phyloP scores from a whole-genome alignment of 2,329 filamentous ascomycete species.

The Calonectria fujianensis region DNA sequence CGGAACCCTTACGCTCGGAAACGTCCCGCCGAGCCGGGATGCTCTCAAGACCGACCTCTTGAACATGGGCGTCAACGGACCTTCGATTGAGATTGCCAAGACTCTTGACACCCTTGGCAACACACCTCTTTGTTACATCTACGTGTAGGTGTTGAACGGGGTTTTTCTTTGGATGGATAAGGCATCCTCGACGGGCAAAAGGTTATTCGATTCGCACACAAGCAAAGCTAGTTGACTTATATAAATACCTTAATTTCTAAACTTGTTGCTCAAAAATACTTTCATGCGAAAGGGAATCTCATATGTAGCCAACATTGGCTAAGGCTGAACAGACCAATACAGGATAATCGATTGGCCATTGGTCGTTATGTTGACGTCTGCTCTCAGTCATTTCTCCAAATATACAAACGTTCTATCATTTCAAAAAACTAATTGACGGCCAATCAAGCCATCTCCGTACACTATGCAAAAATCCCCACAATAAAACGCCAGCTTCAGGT shows the following conservation, averaged over 20 bases:
- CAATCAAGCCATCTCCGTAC: no score
- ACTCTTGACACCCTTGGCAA: slow-evolving; percentile 51
- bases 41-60: slow-evolving; percentile 46
- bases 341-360: background rate
- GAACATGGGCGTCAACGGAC: slow-evolving; percentile 47
- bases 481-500: no score
- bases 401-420: no score
- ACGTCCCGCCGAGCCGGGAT: slow-evolving; percentile 44
- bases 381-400: no score
- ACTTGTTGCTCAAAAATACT: background rate
- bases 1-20: slow-evolving; percentile 44
- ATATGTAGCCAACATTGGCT: background rate
- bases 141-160: slow-evolving; percentile 36
- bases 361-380: no score
- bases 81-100: slow-evolving; percentile 48
- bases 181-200: background rate
- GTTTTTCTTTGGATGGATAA: background rate
- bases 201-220: background rate
- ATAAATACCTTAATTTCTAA: background rate
- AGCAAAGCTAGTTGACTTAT: background rate
- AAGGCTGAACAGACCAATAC: no score
- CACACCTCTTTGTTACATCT: slow-evolving; percentile 56
- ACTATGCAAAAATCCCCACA: no score
- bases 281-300: background rate
- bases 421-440: no score